A percentile compares a stretch with the other conserved stretches of the same genome.
Evolutionary conservation across 139 green algal genomes (phyloP).

Genomic region (Diplosphaera chodatii): DNA sequence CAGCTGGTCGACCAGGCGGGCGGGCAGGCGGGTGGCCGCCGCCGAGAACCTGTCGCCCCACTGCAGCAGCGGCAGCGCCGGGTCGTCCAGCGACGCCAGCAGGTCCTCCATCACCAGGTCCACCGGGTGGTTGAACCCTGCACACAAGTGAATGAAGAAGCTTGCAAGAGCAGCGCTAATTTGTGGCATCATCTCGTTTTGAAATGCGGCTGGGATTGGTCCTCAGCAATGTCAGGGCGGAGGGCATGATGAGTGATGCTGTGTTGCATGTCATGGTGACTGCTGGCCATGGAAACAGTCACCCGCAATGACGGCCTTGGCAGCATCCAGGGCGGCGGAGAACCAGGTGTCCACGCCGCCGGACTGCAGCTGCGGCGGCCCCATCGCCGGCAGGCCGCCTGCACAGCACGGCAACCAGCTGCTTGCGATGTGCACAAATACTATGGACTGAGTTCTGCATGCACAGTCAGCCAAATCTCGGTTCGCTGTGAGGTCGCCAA

Average conservation of each 20-base stretch:
- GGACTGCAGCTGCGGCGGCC: conserved; percentile 54
- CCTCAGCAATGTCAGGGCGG: too few relatives aligned
- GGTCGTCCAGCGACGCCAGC: conserved; percentile 66
- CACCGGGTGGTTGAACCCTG: conserved; percentile 46
- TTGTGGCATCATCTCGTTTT: too few relatives aligned
- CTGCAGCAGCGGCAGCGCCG: conserved; percentile 72
- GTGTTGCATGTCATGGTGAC: too few relatives aligned
- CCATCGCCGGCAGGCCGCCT: conserved; percentile 24
- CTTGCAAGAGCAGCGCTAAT: not conserved
- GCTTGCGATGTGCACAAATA: too few relatives aligned
- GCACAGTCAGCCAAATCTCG: too few relatives aligned
- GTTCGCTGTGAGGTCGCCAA: too few relatives aligned
- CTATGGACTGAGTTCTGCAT: too few relatives aligned
- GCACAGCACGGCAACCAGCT: not conserved
- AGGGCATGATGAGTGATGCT: too few relatives aligned
- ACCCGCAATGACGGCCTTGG: conserved; percentile 61
- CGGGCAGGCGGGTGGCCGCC: conserved; percentile 52
- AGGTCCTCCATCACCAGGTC: conserved; percentile 57
- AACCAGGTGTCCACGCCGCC: conserved; percentile 51
- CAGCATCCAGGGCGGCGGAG: conserved; percentile 35
- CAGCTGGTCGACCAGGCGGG: conserved; percentile 27
- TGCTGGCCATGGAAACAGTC: too few relatives aligned
- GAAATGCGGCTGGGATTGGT: too few relatives aligned
- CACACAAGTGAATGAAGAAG: too few relatives aligned
- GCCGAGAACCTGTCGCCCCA: conserved; percentile 53